These are phyloP conservation scores for Nemania diffusa DNA, from an alignment of 2,329 filamentous ascomycete genomes.

Conservation along the genomic window DNA sequence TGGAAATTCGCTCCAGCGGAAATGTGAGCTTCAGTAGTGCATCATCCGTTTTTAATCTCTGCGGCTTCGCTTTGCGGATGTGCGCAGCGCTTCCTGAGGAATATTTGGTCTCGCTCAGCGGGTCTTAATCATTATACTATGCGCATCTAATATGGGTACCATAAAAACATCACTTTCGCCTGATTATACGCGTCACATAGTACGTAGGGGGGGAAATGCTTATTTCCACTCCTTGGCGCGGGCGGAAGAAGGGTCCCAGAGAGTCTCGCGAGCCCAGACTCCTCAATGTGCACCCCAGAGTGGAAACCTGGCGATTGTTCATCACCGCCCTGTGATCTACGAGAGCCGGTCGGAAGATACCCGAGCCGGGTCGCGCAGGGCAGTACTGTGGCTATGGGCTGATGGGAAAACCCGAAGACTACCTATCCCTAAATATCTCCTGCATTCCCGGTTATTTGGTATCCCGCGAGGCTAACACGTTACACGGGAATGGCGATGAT, in stretches of 20 bases:
- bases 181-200: slow-evolving; percentile 3
- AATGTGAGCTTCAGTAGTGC: not conserved
- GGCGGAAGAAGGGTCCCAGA: not conserved
- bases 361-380: slow-evolving; percentile 27
- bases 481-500: slow-evolving; percentile 11
- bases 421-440: not conserved
- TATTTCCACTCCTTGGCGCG: not conserved
- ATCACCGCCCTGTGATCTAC: slow-evolving; percentile 22
- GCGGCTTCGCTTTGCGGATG: slow-evolving; percentile 3
- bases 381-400: slow-evolving; percentile 23
- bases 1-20: not conserved
- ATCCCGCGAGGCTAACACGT: slow-evolving; percentile 18
- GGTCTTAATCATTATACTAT: not conserved
- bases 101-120: slow-evolving; percentile 17
- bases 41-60: slow-evolving; percentile 19
- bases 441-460: slow-evolving; percentile 30
- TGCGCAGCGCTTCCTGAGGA: slow-evolving; percentile 1
- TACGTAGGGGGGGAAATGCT: slow-evolving; percentile 1
- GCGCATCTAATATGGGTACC: not conserved
- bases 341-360: slow-evolving; percentile 22
- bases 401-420: slow-evolving; percentile 13
- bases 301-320: not conserved
- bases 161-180: not conserved
- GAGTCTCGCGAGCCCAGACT: slow-evolving; percentile 8
- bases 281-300: slow-evolving; percentile 11